A percentile compares a stretch with the other conserved stretches of the same genome.
These are phyloP conservation scores for Kalaharituber pfeilii DNA, from an alignment of 2,329 filamentous ascomycete genomes.

Conservation along the genomic window DNA sequence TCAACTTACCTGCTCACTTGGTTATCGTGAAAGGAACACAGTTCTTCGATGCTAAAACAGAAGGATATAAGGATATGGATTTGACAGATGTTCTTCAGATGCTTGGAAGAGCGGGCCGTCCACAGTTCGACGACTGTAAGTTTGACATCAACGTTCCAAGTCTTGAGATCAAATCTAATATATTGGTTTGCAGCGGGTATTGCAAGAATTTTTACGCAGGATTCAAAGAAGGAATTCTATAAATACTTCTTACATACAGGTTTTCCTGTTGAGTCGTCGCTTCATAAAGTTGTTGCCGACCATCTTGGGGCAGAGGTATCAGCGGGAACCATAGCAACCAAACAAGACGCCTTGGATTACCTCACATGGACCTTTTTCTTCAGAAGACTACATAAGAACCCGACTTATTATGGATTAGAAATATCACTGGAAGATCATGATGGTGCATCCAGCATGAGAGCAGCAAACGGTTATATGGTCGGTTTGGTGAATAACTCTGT, in stretches of 20 bases:
- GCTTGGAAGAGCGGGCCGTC: conserved; percentile 85
- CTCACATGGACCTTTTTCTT: conserved; percentile 99
- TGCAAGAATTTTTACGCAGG: conserved; percentile 91
- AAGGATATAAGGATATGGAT: conserved; percentile 98
- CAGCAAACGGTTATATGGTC: conserved; percentile 90
- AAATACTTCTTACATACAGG: conserved; percentile 98
- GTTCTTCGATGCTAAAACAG: conserved; percentile 93
- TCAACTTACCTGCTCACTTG: conserved; percentile 89
- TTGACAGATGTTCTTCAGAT: conserved; percentile 95
- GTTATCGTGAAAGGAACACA: conserved; percentile 97
- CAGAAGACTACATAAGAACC: conserved; percentile 89
- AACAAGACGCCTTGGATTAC: conserved; percentile 94
- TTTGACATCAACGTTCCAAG: background rate
- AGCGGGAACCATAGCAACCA: conserved; percentile 77
- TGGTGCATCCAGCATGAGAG: conserved; percentile 62
- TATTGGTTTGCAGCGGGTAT: conserved; percentile 46
- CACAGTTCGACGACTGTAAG: conserved; percentile 71
- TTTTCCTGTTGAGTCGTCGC: conserved; percentile 88
- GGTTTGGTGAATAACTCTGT: conserved; percentile 79
- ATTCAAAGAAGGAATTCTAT: conserved; percentile 96
- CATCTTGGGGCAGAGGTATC: conserved; percentile 91
- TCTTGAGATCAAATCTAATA: background rate
- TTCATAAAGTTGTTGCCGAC: conserved; percentile 93
- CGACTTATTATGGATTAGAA: conserved; percentile 90
- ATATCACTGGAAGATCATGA: conserved; percentile 87